Evolutionary conservation across 257 asterid species (phyloP).

Genomic region (Primulina tabacum): DNA sequence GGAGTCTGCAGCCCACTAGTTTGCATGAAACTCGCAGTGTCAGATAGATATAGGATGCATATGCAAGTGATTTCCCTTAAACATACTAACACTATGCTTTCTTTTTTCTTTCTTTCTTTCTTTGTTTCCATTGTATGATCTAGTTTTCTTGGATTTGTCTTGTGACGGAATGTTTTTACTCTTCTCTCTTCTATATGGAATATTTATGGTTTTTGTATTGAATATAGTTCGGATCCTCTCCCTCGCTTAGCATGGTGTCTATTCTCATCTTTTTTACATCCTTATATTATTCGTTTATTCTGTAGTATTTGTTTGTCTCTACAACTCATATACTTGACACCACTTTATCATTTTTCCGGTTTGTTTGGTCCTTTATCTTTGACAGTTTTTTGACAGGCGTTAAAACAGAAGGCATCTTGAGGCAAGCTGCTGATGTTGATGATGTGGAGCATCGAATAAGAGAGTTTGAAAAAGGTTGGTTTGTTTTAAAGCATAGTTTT

Average conservation of each 20-base stretch:
- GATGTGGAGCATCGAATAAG: constrained; percentile 85
- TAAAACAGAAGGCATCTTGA: constrained; percentile 84
- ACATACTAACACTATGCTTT: background rate
- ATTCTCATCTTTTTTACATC: constrained; percentile 9
- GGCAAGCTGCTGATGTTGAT: constrained; percentile 99
- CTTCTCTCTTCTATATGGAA: background rate
- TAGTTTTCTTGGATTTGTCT: too few species aligned
- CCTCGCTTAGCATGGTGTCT: background rate
- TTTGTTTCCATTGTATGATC: too few species aligned
- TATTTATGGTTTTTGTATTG: constrained; percentile 5
- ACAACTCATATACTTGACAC: background rate
- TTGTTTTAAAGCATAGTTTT: constrained; percentile 19
- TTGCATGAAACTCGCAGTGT: constrained; percentile 8
- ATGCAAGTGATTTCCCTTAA: background rate
- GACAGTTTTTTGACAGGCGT: constrained; percentile 52
- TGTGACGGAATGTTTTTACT: background rate
- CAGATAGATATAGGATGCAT: constrained; percentile 10
- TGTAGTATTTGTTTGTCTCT: constrained; percentile 13
- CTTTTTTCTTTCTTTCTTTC: background rate
- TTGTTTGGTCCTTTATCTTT: constrained; percentile 29
- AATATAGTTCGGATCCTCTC: constrained; percentile 1
- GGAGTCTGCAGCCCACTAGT: background rate
- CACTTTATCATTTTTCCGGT: constrained; percentile 6
- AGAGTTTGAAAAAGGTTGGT: constrained; percentile 89
- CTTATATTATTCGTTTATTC: background rate